Evolutionary conservation across 148 eudicot species (phyloP), one percentile per base, ranked within the genome.

Genomic region (Beta vulgaris): DNA sequence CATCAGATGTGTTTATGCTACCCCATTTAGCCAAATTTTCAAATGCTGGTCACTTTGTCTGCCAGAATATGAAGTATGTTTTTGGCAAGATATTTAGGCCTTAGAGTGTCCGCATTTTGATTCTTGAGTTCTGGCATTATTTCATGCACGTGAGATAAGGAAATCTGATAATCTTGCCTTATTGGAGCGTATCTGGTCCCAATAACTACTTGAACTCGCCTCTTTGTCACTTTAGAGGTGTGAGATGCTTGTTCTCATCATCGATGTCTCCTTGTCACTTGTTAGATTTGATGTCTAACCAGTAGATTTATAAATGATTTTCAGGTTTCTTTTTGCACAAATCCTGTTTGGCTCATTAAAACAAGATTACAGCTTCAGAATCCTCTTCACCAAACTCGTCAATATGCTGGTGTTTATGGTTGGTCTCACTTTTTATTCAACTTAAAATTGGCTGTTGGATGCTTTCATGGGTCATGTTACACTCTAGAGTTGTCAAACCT

Each of bases 321-420:
- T 18, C 90, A 96, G 99, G 99, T 96, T 78, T 88, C 87, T 80
- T 72, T 88, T 49, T 92, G 90, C 81, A 96, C 99, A 68, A 96
- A 96, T 82, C 99, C 98, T 76, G 68, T 96, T 68, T 96, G 99
- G 99, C 93, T 96, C 65, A 88, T 96, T 62, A 96, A 96, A 86
- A 96, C 99, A 72, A 96, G 99, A 86, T 84, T 96, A 84, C 99
- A 96, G 84, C 99, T 96, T 79, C 99, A 96, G 84, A 92, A 88
- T 83, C 99, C 97, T 80, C 93, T 87, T 84, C 84, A 86, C 81
- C 94, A 87, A 63, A 81, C 82, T 71, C 98, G 75, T 42, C 89
- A 86, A 73, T 96, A 96, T 88, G 77, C 98, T 78, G 98, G 99
- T 54, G 81, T 96, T 67, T 85, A 87, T 63, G 97, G 99, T 96